A percentile compares a stretch with the other conserved stretches of the same genome.
Conservation (phyloP, 1,139 yeast genomes). For the Debaryomycetaceae sp. region DNA sequence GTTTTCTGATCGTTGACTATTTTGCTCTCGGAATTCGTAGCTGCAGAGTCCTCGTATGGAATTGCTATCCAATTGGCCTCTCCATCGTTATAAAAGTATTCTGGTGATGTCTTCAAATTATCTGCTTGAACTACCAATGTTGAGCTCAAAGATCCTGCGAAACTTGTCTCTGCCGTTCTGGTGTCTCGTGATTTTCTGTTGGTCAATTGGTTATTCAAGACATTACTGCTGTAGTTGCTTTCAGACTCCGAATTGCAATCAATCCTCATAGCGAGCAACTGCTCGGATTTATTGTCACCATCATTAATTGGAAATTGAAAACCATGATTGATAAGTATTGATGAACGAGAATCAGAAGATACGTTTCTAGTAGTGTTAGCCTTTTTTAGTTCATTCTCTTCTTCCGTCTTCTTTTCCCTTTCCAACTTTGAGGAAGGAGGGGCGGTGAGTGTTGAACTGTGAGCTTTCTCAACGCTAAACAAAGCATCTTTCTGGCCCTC, state of each 20-base stretch:
- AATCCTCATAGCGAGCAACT: neutral
- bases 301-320: neutral
- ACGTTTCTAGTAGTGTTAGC: neutral
- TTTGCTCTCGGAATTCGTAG: neutral
- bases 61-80: slow-evolving; percentile 36
- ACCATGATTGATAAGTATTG: neutral
- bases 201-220: neutral
- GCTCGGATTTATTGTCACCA: neutral
- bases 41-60: slow-evolving; percentile 18
- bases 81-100: slow-evolving; percentile 26
- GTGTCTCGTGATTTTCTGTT: neutral
- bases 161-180: neutral
- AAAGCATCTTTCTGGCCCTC: neutral
- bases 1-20: neutral
- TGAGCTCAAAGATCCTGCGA: neutral
- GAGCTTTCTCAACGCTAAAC: neutral
- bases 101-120: neutral
- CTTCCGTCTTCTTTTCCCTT: too few relatives aligned
- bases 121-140: neutral
- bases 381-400: neutral
- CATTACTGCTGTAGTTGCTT: neutral
- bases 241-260: neutral
- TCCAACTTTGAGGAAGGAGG: neutral
- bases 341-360: neutral
- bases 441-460: neutral